Conservation (phyloP, 352 stramenopile species). For the Lagenidium sp. region DNA sequence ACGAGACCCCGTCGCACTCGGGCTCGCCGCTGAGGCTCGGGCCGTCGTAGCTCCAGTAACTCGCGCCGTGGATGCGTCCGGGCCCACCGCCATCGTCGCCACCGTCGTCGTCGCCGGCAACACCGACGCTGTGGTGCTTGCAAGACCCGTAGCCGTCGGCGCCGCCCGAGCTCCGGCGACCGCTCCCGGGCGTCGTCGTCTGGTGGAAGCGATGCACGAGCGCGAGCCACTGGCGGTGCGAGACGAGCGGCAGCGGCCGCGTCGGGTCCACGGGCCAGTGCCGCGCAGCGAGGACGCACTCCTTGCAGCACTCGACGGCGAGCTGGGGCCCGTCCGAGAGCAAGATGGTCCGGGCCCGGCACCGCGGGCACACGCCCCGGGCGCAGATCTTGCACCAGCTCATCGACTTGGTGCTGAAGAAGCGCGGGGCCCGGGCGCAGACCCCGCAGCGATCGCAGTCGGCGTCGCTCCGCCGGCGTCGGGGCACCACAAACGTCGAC, state of each 20-base stretch:
- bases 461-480: neutral
- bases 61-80: too few relatives aligned
- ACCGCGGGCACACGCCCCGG: constrained; percentile 14
- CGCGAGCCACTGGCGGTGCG: constrained; percentile 6
- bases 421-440: constrained; percentile 4
- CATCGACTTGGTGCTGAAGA: constrained; percentile 15
- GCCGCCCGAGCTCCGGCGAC: neutral
- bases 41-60: neutral
- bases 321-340: constrained; percentile 13
- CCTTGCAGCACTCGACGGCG: constrained; percentile 16
- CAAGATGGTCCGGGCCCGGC: constrained; percentile 9
- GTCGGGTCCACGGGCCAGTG: constrained; percentile 3
- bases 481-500: neutral
- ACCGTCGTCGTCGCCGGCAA: neutral
- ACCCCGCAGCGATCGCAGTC: constrained; percentile 4
- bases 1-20: too few relatives aligned
- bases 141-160: too few relatives aligned
- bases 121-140: too few relatives aligned
- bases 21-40: neutral
- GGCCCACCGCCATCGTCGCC: neutral
- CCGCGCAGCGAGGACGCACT: constrained; percentile 15
- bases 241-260: constrained; percentile 7
- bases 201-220: neutral
- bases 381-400: constrained; percentile 19
- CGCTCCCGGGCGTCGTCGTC: neutral